phyloP scores from a whole-genome alignment of 495 filamentous ascomycete species.

The Haplographium delicatum region DNA sequence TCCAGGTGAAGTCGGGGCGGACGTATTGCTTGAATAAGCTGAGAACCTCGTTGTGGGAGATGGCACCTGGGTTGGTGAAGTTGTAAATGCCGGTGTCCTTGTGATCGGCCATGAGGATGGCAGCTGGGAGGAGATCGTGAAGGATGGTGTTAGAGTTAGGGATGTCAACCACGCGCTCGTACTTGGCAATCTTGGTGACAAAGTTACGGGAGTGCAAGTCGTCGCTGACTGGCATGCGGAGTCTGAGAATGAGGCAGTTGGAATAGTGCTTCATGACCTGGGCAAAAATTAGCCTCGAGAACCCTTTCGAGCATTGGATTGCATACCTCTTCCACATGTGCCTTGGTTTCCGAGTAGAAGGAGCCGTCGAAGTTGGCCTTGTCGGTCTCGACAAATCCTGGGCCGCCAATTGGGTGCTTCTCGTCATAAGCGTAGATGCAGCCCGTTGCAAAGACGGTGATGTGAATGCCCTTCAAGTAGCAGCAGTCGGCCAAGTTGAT shows the following conservation, averaged over 20 bases:
- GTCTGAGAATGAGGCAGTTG: conserved; percentile 54
- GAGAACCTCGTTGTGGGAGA: conserved; percentile 63
- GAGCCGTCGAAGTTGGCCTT: conserved; percentile 58
- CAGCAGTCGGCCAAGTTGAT: conserved; percentile 58
- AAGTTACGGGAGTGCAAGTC: conserved; percentile 62
- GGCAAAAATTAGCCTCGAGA: conserved; percentile 7
- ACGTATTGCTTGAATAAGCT: conserved; percentile 56
- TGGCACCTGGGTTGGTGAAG: conserved; percentile 63
- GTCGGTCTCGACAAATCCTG: conserved; percentile 57
- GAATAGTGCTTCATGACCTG: conserved; percentile 56
- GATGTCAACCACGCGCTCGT: conserved; percentile 58
- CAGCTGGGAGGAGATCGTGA: conserved; percentile 55
- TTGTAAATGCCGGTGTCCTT: conserved; percentile 60
- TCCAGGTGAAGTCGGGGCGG: conserved; percentile 55
- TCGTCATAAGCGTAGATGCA: conserved; percentile 60
- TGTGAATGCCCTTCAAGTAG: conserved; percentile 49
- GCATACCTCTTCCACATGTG: conserved; percentile 55
- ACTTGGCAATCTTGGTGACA: conserved; percentile 62
- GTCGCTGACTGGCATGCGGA: conserved; percentile 66
- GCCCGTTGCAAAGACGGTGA: conserved; percentile 60
- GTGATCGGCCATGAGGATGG: conserved; percentile 54
- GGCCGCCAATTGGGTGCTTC: conserved; percentile 51
- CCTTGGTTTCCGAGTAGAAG: conserved; percentile 63
- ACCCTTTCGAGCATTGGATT: background rate
- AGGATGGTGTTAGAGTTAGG: conserved; percentile 65